Conservation (phyloP, 1,284 basidiomycete species). For the Pseudozyma sp. region DNA sequence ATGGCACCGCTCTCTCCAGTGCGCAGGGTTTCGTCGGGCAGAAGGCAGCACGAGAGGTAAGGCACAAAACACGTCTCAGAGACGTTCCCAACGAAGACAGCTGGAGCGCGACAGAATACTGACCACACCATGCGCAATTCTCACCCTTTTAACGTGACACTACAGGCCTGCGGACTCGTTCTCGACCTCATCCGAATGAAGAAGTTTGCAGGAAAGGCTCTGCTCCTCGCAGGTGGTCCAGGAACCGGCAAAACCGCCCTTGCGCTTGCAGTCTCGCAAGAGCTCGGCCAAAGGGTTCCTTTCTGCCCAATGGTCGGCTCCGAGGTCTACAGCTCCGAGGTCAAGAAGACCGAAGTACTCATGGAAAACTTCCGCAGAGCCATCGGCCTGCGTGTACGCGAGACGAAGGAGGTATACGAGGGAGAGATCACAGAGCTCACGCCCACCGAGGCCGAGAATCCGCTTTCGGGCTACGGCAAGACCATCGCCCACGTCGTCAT, state of each 20-base stretch:
- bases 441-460: slow-evolving; percentile 76
- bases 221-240: slow-evolving; percentile 87
- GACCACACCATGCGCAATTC: background rate
- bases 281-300: slow-evolving; percentile 92
- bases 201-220: slow-evolving; percentile 89
- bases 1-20: slow-evolving; percentile 78
- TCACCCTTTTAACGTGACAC: background rate
- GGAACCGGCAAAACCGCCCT: slow-evolving; percentile 96
- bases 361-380: slow-evolving; percentile 94
- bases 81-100: no score
- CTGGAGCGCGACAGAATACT: background rate
- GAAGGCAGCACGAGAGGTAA: slow-evolving; percentile 86
- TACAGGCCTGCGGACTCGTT: slow-evolving; percentile 86
- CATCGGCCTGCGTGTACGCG: slow-evolving; percentile 77
- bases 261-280: slow-evolving; percentile 91
- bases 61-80: slow-evolving; percentile 19
- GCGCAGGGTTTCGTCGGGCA: slow-evolving; percentile 92
- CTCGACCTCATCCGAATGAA: slow-evolving; percentile 90
- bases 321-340: slow-evolving; percentile 95
- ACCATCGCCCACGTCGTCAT: slow-evolving; percentile 97
- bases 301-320: slow-evolving; percentile 99
- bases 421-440: slow-evolving; percentile 98
- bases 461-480: slow-evolving; percentile 88
- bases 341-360: slow-evolving; percentile 99
- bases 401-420: slow-evolving; percentile 98